Conservation (phyloP, 495 filamentous ascomycete species). For the Podospora fimiseda region DNA sequence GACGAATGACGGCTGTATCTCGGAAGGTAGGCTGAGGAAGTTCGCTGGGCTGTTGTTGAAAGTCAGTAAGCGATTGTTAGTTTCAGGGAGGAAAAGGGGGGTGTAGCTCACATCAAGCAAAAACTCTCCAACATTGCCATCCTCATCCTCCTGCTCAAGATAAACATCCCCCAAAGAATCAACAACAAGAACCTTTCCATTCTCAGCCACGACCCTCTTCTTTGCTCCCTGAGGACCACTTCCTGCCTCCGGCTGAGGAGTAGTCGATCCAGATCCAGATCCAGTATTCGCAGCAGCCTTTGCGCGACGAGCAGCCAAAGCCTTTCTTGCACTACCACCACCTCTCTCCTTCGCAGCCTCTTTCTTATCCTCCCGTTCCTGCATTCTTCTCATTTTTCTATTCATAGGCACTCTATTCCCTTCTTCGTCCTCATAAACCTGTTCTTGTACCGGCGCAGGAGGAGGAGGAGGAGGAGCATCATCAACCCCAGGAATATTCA, state of each 20-base stretch:
- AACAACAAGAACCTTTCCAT: slow-evolving; percentile 90
- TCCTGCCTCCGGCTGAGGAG: slow-evolving; percentile 29
- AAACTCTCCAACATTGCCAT: slow-evolving; percentile 75
- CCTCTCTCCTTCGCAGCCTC: slow-evolving; percentile 41
- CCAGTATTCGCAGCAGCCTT: slow-evolving; percentile 14
- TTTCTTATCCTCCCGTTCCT: slow-evolving; percentile 74
- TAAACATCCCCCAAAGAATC: slow-evolving; percentile 89
- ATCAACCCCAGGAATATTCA: slow-evolving; percentile 53
- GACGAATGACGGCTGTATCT: slow-evolving; percentile 62
- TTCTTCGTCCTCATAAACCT: slow-evolving; percentile 43
- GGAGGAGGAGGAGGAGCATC: slow-evolving; percentile 26
- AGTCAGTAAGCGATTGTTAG: background rate
- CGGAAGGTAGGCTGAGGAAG: slow-evolving; percentile 57
- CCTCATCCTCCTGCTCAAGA: slow-evolving; percentile 80
- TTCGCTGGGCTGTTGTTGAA: slow-evolving; percentile 47
- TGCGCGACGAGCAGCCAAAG: slow-evolving; percentile 10
- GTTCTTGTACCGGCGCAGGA: no score
- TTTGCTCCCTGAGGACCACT: slow-evolving; percentile 57
- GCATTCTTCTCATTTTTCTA: slow-evolving; percentile 77
- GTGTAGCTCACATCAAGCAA: slow-evolving; percentile 65
- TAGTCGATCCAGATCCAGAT: slow-evolving; percentile 22
- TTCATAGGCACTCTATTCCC: slow-evolving; percentile 56
- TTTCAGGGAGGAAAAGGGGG: background rate
- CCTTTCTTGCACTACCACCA: slow-evolving; percentile 28
- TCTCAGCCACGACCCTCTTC: slow-evolving; percentile 82